A percentile compares a stretch with the other conserved stretches of the same genome.
Conservation (phyloP, 140 eudicot species). For the Flaveria floridana region DNA sequence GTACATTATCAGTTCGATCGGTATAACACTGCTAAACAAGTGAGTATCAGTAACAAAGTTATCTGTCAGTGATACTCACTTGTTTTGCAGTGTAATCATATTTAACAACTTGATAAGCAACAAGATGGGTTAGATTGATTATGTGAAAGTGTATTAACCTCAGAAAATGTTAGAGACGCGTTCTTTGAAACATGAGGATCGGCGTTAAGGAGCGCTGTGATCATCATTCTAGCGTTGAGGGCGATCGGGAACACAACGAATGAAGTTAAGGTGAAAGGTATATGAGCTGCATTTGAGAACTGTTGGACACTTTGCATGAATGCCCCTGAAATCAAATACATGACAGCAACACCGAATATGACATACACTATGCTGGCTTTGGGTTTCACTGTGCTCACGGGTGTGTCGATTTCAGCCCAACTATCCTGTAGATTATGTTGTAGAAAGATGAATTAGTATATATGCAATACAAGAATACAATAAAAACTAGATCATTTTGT, state of each 20-base stretch:
- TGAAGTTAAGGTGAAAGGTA: conserved; percentile 2
- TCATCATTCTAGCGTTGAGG: neutral
- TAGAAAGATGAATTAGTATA: neutral
- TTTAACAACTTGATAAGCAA: too few species aligned
- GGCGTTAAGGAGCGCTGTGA: neutral
- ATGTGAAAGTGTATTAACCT: neutral
- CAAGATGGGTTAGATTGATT: neutral
- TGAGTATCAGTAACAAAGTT: too few species aligned
- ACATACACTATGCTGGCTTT: conserved; percentile 12
- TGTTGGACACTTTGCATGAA: conserved; percentile 25
- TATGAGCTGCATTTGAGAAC: conserved; percentile 12
- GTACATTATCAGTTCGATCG: neutral
- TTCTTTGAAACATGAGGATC: neutral
- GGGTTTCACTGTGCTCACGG: neutral
- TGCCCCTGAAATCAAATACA: conserved; percentile 16
- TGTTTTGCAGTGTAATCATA: too few species aligned
- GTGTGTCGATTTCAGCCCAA: conserved; percentile 24
- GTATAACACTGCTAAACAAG: too few species aligned
- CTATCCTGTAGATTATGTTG: conserved; percentile 11
- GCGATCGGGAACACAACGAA: neutral
- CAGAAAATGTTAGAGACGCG: neutral
- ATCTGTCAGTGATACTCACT: neutral
- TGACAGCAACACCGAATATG: conserved; percentile 5
- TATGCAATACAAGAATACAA: too few species aligned
- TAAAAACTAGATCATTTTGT: too few species aligned